Percentiles rank a stretch among this genome's conserved stretches.
Conservation (phyloP, 73 alveolate genomes). For the Paramecium octaurelia region DNA sequence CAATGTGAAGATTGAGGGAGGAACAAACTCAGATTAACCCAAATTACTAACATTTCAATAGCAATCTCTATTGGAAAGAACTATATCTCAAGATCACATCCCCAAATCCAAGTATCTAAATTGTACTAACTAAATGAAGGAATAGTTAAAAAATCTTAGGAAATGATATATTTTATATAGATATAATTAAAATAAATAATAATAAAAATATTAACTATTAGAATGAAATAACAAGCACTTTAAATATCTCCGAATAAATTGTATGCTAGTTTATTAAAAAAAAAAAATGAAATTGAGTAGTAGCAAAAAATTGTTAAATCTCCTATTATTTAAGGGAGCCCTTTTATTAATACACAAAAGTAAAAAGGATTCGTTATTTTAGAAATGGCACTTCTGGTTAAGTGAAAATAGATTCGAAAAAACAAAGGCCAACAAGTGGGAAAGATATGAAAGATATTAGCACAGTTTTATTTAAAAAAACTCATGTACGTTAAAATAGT, state of each 20-base stretch:
- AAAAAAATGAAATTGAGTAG: neutral
- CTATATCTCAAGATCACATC: neutral
- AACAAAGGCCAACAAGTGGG: neutral
- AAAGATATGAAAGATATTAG: neutral
- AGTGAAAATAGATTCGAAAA: neutral
- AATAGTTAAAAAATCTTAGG: neutral
- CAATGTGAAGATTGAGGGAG: neutral
- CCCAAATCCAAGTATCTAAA: neutral
- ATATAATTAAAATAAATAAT: neutral
- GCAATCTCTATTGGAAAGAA: neutral
- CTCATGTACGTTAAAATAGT: slow-evolving; percentile 42
- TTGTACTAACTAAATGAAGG: neutral
- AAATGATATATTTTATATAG: neutral
- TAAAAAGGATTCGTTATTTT: neutral
- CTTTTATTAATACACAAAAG: neutral
- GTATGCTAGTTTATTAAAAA: slow-evolving; percentile 12
- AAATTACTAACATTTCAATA: neutral
- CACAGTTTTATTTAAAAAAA: neutral
- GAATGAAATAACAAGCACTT: neutral
- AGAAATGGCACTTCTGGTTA: neutral
- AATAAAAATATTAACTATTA: neutral
- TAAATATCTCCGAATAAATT: neutral
- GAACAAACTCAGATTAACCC: neutral
- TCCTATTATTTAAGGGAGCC: neutral
- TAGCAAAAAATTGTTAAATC: neutral